phyloP scores from a whole-genome alignment of 495 filamentous ascomycete genomes.

The Aspergillus homomorphus region DNA sequence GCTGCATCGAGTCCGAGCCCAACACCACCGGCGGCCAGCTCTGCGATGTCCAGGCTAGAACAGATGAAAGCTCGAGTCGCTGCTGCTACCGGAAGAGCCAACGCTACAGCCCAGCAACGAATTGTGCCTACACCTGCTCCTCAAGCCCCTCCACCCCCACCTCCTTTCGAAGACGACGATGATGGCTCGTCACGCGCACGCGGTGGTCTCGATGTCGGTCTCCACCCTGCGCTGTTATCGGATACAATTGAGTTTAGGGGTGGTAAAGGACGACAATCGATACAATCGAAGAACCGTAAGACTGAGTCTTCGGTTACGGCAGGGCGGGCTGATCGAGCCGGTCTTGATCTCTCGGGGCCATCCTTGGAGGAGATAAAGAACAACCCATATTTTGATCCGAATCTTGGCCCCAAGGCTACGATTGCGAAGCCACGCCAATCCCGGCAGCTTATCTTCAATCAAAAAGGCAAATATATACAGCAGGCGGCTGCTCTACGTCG shows the following conservation, averaged over 20 bases:
- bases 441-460: constrained; percentile 82
- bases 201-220: constrained; percentile 82
- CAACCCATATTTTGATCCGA: constrained; percentile 87
- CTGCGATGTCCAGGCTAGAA: constrained; percentile 51
- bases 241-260: constrained; percentile 65
- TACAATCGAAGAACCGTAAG: constrained; percentile 57
- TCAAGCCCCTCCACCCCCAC: constrained; percentile 29
- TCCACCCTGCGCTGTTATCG: constrained; percentile 81
- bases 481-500: constrained; percentile 84
- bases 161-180: constrained; percentile 39
- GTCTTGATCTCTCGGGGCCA: constrained; percentile 67
- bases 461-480: constrained; percentile 94
- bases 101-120: constrained; percentile 40
- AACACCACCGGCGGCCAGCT: constrained; percentile 46
- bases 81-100: constrained; percentile 64
- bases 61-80: constrained; percentile 81
- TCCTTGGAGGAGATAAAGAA: constrained; percentile 63
- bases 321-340: constrained; percentile 49
- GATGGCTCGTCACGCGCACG: constrained; percentile 49
- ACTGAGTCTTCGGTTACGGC: constrained; percentile 45
- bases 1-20: constrained; percentile 35
- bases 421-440: constrained; percentile 61
- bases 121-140: constrained; percentile 34
- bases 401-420: constrained; percentile 59
- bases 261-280: constrained; percentile 49